Base-by-base conservation (phyloP, 768 basidiomycete species). In the Dentipellis sp. region DNA sequence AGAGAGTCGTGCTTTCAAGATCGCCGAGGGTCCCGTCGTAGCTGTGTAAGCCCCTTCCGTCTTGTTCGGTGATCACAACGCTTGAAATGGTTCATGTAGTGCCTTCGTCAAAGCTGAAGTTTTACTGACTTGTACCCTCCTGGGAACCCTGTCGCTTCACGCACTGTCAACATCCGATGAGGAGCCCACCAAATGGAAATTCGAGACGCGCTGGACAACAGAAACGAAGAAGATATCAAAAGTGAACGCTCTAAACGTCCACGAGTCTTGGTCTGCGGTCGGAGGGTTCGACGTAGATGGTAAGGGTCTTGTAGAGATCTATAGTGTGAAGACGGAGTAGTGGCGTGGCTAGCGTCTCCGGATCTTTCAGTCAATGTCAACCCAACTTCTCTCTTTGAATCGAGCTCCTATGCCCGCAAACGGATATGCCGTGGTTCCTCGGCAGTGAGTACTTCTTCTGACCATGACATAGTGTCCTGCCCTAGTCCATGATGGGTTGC, bases 1-100 rank as follows among this genome's bases (percentile, higher is more conserved):
- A 0, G 74, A 74, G 46, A 76, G 76, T 19, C 50, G 75, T 42
- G 62, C 78, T 29, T 59, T 71, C 45, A 78, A 82, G 55, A 73
- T 83, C 16, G 85, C 84, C 1, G 80, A 86, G 57, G 90, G 89
- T 0, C 90, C 90, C 21, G 71, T 92, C 29, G 86, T 88, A 47
- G 79, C 80, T 10, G 59, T 87, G 90, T 89, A 66, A 54, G 82
- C 56, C 14, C 7, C 5, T 45, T 4, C n/a, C 2, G 51, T 29
- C 47, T 36, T 10, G 2, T 21, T 46, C 40, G 11, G 4, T 19
- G 11, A 42, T 42, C 10, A 21, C n/a, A 2, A 4, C 35, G 7
- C 29, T 38, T 16, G 19, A 42, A 34, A 22, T 34, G 19, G 35
- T 16, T 23, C 46, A 52, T 19, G 7, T 42, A 11, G 39, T 9